Evolutionary conservation across 306 rosid species (phyloP), one percentile per base, ranked within the genome.

Genomic region (Cucurbita ficifolia): DNA sequence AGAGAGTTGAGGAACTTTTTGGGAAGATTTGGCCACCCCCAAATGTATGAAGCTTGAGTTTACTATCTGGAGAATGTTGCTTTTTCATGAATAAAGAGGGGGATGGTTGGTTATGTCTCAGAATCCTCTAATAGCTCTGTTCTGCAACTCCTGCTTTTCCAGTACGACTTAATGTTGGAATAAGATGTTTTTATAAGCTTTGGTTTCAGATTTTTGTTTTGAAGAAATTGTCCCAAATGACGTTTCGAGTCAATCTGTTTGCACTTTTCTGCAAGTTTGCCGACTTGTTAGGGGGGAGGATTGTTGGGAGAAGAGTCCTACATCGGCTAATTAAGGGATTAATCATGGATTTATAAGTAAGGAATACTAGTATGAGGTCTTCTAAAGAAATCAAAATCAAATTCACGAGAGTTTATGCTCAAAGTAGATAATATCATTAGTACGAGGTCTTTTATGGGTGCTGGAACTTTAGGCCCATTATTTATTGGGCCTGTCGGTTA

Each of bases 11-110:
- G 81, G 90, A 94, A 62, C 79, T 89, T 2, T 87, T 94, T 57
- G 87, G 82, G 64, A 90, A 90, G 86, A 85, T 94, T 35, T 94
- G 98, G 98, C 98, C 97, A 16, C 98, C 98, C 18, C 98, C 98
- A 72, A 94, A 90, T 82, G 97, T 94, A 68, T 94, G 84, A 92
- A 67, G 36, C 21, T 8, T 6, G 16, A 74, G 54, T 73, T 73
- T 42, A 11, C 5, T 40, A 39, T 10, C 39, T 73, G 54, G 9
- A 68, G 40, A 42, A 55, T 12, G 60, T 14, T 73, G 60, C 8
- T 10, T 55, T 73, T 42, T 10, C 67, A 51, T 51, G 46, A 56
- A 73, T 56, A 73, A 29, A 73, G 76, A 55, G 56, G 39, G 46
- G 40, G 46, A 21, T 21, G 55, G 43, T 65, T 38, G 1, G 7